phyloP scores from a whole-genome alignment of 163 green algal genomes.

The Chlorella variabilis region DNA sequence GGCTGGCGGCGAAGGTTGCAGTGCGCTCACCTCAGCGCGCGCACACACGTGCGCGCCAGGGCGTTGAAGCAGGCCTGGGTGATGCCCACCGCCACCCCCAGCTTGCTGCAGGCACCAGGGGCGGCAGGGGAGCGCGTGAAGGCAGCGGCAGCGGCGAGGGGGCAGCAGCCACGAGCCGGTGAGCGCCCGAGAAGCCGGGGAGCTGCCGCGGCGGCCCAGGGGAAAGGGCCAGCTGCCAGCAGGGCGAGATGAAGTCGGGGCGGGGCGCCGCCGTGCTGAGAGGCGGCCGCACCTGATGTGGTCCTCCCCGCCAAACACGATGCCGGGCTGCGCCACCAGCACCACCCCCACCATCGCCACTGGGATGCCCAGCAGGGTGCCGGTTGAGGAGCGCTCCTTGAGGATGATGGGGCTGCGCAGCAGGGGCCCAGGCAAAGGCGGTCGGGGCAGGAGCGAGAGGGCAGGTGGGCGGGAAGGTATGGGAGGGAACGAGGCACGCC shows the following conservation, averaged over 20 bases:
- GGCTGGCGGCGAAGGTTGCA: too few relatives aligned
- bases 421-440: not conserved
- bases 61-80: conserved; percentile 33
- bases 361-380: conserved; percentile 26
- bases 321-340: conserved; percentile 17
- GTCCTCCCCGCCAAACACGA: conserved; percentile 20
- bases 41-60: conserved; percentile 22
- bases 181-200: too few relatives aligned
- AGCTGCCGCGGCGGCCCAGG: too few relatives aligned
- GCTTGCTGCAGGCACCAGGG: not conserved
- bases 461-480: too few relatives aligned
- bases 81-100: not conserved
- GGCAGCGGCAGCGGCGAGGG: too few relatives aligned
- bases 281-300: conserved; percentile 28
- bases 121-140: not conserved
- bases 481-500: too few relatives aligned
- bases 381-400: not conserved
- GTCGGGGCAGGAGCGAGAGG: too few relatives aligned
- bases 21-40: conserved; percentile 7
- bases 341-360: conserved; percentile 28
- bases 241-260: too few relatives aligned
- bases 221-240: too few relatives aligned
- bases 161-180: too few relatives aligned
- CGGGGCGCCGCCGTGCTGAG: too few relatives aligned
- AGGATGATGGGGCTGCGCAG: conserved; percentile 18